phyloP scores from a whole-genome alignment of 768 basidiomycete genomes.

The Termitomyces heimii region DNA sequence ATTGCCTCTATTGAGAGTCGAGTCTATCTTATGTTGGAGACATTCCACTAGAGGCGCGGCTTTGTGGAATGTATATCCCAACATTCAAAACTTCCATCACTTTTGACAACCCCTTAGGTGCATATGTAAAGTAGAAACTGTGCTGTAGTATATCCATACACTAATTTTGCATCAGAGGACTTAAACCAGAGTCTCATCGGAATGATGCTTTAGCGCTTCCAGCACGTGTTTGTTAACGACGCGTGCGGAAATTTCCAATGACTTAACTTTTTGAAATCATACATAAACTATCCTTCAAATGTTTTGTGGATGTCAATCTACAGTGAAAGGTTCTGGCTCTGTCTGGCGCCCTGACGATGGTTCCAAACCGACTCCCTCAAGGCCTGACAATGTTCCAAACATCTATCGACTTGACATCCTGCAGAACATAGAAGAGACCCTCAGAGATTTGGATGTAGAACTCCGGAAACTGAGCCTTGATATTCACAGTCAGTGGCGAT shows the following conservation, averaged over 20 bases:
- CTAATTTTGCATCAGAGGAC: too few species aligned
- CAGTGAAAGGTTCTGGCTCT: conserved; percentile 5
- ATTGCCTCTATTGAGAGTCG: too few species aligned
- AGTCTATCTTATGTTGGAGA: too few species aligned
- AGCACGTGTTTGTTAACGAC: too few species aligned
- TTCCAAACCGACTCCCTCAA: conserved; percentile 22
- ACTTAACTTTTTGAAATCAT: background rate
- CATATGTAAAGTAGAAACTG: too few species aligned
- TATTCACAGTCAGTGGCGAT: conserved; percentile 52
- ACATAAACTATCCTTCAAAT: background rate
- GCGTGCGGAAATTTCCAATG: background rate
- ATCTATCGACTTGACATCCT: conserved; percentile 55
- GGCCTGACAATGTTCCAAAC: conserved; percentile 22
- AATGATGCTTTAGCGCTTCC: too few species aligned
- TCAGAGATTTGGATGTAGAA: conserved; percentile 46
- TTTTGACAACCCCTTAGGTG: too few species aligned
- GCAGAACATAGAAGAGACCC: conserved; percentile 49
- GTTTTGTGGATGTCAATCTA: conserved; percentile 9
- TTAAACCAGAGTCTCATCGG: too few species aligned
- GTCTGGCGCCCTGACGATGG: conserved; percentile 41
- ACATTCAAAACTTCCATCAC: too few species aligned
- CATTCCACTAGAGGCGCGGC: too few species aligned
- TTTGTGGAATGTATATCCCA: too few species aligned
- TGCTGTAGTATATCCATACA: too few species aligned
- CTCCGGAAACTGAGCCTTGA: conserved; percentile 60